Conservation (phyloP, 163 green algal species). For the Chlamydomonas reinhardtii region DNA sequence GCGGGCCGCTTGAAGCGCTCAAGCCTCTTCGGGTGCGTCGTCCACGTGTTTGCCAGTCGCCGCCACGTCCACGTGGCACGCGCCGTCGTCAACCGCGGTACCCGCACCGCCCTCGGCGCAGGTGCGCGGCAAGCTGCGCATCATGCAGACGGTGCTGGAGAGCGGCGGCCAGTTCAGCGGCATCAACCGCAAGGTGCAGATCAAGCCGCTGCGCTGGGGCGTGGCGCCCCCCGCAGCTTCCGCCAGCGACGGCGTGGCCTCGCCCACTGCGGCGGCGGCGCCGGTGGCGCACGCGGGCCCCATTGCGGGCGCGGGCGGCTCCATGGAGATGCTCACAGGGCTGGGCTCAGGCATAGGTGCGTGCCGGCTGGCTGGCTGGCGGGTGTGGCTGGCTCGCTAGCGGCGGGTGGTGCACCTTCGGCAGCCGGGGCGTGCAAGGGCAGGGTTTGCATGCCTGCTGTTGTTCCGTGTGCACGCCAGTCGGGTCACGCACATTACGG, state of each 20-base stretch:
- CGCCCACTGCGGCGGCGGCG: not conserved
- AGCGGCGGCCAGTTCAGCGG: constrained; percentile 78
- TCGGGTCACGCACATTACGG: no score
- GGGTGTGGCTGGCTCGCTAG: not conserved
- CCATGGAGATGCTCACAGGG: constrained; percentile 4
- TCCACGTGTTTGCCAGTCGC: no score
- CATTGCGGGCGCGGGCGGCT: not conserved
- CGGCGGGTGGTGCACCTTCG: not conserved
- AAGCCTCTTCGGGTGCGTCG: no score
- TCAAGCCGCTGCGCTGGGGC: constrained; percentile 87
- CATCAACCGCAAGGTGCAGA: constrained; percentile 97
- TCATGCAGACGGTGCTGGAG: constrained; percentile 92
- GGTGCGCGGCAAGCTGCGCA: constrained; percentile 86
- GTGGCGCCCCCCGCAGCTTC: constrained; percentile 65
- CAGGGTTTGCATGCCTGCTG: no score
- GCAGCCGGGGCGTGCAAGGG: no score
- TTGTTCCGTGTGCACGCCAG: no score
- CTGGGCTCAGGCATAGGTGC: not conserved
- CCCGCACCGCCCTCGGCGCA: not conserved
- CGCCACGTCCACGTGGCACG: no score
- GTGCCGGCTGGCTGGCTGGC: not conserved
- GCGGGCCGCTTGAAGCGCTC: no score
- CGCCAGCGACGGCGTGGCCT: not conserved
- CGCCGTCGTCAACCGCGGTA: no score
- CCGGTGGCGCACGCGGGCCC: not conserved